Conservation (phyloP, 78 protist species). For the Thecamonas trahens region DNA sequence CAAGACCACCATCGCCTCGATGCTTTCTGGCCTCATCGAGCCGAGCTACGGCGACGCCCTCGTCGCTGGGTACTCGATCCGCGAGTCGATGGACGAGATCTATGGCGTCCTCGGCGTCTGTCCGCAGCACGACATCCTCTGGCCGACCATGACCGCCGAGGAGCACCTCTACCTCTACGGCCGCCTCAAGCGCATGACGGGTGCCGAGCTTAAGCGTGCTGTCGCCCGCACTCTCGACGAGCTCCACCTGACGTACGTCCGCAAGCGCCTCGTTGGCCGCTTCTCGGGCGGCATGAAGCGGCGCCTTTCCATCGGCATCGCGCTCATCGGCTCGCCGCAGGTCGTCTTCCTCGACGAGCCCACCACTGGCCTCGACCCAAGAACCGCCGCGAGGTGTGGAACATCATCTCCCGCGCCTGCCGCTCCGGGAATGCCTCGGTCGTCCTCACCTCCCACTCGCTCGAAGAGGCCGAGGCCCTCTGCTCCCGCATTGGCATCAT, state of each 20-base stretch:
- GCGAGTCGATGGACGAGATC: slow-evolving; percentile 15
- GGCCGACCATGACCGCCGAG: slow-evolving; percentile 52
- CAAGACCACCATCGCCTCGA: slow-evolving; percentile 42
- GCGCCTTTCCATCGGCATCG: slow-evolving; percentile 52
- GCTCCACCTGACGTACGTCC: too few relatives aligned
- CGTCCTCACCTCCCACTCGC: slow-evolving; percentile 69
- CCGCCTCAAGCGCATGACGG: too few relatives aligned
- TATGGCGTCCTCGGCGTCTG: slow-evolving; percentile 77
- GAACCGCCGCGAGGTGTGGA: slow-evolving; percentile 47
- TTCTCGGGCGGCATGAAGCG: slow-evolving; percentile 71
- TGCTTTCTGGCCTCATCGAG: slow-evolving; percentile 41
- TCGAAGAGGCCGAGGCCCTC: slow-evolving; percentile 64
- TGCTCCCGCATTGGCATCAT: slow-evolving; percentile 53
- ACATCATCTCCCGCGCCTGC: slow-evolving; percentile 14
- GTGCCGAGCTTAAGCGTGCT: too few relatives aligned
- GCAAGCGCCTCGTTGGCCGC: too few relatives aligned
- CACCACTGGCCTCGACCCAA: slow-evolving; percentile 57
- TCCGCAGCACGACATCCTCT: slow-evolving; percentile 80
- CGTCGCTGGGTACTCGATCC: slow-evolving; percentile 35
- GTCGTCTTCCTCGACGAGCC: slow-evolving; percentile 54
- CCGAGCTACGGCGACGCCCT: slow-evolving; percentile 56
- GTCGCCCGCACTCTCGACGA: too few relatives aligned
- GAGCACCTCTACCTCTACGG: slow-evolving; percentile 75
- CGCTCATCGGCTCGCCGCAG: slow-evolving; percentile 37
- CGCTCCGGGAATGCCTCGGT: slow-evolving; percentile 26